Base-by-base conservation (phyloP, 306 rosid genomes). In the Pyrus bretschneideri region DNA sequence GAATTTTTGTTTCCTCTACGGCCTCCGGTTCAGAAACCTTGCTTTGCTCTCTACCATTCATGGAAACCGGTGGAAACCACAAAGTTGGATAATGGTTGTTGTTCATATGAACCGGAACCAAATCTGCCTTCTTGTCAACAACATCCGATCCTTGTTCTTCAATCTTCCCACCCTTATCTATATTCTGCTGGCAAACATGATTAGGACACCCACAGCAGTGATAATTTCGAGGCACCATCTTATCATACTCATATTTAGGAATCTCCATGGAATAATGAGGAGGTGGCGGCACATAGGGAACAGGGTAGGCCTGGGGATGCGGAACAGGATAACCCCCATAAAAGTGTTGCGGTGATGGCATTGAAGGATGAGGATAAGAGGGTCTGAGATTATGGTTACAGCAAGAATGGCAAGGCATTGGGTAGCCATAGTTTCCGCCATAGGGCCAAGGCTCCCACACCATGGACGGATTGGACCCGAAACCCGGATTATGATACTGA, bases 171-270 rank as follows among this genome's bases (percentile, higher is more conserved):
- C 71, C 55, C 51, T 9, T 65, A 13, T 71, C 88, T 40, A 78
- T 88, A 78, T 78, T 79, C 67, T 70, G 86, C 79, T 78, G 63
- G 76, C 74, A 73, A 4, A 27, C 10, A 35, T 80, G 84, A 73
- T 86, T 81, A 68, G 88, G 83, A 83, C 94, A 88, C 1, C 88
- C 90, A 69, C 91, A 90, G 44, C 91, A 94, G 72, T 85, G 93
- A 66, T 73, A 64, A 6, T 51, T 81, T 49, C 70, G 51, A 0
- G 85, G 81, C 89, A 71, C 64, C 51, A 21, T 69, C 78, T 87
- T 91, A 51, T 87, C 98, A 63, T 81, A 87, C 42, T 88, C 97
- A 54, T 83, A 91, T 63, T 85, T 58, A 5, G 96, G 91, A 66
- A 80, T 61, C 72, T 91, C 91, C 85, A 78, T 75, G 12, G 76